phyloP scores from a whole-genome alignment of 257 asterid genomes.

The Buddleja alternifolia region DNA sequence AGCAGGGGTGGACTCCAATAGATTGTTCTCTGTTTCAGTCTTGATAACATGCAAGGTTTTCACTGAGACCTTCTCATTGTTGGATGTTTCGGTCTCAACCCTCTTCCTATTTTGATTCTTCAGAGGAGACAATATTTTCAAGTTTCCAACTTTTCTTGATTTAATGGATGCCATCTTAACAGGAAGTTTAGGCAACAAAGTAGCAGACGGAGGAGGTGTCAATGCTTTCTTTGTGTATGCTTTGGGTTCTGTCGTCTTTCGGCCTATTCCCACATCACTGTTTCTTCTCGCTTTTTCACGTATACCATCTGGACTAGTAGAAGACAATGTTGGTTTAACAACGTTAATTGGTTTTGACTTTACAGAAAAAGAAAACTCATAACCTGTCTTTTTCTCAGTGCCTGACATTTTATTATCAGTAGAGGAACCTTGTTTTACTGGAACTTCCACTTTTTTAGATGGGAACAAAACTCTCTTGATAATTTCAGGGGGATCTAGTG shows the following conservation, averaged over 20 bases:
- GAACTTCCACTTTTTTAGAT: slow-evolving; percentile 39
- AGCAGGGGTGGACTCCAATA: slow-evolving; percentile 22
- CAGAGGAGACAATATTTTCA: slow-evolving; percentile 38
- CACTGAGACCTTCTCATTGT: slow-evolving; percentile 49
- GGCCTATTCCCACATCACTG: slow-evolving; percentile 24
- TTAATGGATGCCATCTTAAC: slow-evolving; percentile 31
- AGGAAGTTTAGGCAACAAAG: slow-evolving; percentile 43
- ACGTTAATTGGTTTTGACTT: slow-evolving; percentile 35
- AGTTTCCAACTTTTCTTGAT: slow-evolving; percentile 40
- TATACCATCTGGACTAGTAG: slow-evolving; percentile 37
- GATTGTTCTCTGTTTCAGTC: slow-evolving; percentile 34
- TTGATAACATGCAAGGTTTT: slow-evolving; percentile 55
- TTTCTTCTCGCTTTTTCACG: slow-evolving; percentile 41
- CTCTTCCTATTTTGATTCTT: slow-evolving; percentile 40
- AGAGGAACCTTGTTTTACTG: slow-evolving; percentile 37
- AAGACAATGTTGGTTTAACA: slow-evolving; percentile 38
- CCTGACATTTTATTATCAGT: slow-evolving; percentile 27
- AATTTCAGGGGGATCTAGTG: slow-evolving; percentile 58
- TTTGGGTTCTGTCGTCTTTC: slow-evolving; percentile 30
- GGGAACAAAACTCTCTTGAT: slow-evolving; percentile 55
- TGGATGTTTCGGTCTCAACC: slow-evolving; percentile 33
- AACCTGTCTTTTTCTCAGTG: slow-evolving; percentile 38
- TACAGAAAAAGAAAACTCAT: slow-evolving; percentile 29
- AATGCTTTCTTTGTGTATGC: slow-evolving; percentile 45
- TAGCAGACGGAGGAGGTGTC: slow-evolving; percentile 32